Conservation (phyloP, 495 filamentous ascomycete genomes). For the Cetradonia linearis region DNA sequence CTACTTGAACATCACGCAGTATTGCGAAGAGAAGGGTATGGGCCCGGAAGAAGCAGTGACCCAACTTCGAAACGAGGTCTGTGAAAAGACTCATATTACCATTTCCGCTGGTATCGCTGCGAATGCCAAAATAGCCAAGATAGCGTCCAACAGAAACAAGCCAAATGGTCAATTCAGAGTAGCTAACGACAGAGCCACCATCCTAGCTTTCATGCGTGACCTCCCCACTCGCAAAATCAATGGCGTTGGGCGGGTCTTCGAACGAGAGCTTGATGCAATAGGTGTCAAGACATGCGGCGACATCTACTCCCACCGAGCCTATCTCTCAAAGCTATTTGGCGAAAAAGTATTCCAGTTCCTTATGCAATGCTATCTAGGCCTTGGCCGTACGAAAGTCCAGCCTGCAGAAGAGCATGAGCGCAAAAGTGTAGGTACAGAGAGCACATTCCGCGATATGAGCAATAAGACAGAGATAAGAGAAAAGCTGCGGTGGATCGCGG, state of each 20-base stretch:
- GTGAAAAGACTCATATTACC: slow-evolving; percentile 70
- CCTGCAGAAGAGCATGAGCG: slow-evolving; percentile 84
- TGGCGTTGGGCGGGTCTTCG: slow-evolving; percentile 85
- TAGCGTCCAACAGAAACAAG: slow-evolving; percentile 89
- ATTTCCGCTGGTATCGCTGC: slow-evolving; percentile 91
- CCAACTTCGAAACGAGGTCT: slow-evolving; percentile 65
- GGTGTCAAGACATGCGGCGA: slow-evolving; percentile 86
- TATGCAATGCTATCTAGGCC: slow-evolving; percentile 70
- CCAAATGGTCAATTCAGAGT: slow-evolving; percentile 86
- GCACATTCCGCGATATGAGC: slow-evolving; percentile 76
- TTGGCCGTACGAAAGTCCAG: slow-evolving; percentile 79
- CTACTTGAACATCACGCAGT: slow-evolving; percentile 89
- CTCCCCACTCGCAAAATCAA: slow-evolving; percentile 28
- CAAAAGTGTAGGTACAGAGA: slow-evolving; percentile 90
- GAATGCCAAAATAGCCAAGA: slow-evolving; percentile 90
- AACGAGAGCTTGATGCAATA: slow-evolving; percentile 80
- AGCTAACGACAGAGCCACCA: slow-evolving; percentile 47
- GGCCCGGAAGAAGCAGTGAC: slow-evolving; percentile 61
- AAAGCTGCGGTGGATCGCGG: slow-evolving; percentile 68
- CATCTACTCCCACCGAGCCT: slow-evolving; percentile 64
- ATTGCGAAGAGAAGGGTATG: slow-evolving; percentile 59
- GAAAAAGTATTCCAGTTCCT: slow-evolving; percentile 86
- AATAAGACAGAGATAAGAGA: slow-evolving; percentile 56
- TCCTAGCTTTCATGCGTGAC: slow-evolving; percentile 9
- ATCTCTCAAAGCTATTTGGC: slow-evolving; percentile 69